phyloP scores from a whole-genome alignment of 192 early-diverging fungal species.

The Chytriomyces hyalinus region DNA sequence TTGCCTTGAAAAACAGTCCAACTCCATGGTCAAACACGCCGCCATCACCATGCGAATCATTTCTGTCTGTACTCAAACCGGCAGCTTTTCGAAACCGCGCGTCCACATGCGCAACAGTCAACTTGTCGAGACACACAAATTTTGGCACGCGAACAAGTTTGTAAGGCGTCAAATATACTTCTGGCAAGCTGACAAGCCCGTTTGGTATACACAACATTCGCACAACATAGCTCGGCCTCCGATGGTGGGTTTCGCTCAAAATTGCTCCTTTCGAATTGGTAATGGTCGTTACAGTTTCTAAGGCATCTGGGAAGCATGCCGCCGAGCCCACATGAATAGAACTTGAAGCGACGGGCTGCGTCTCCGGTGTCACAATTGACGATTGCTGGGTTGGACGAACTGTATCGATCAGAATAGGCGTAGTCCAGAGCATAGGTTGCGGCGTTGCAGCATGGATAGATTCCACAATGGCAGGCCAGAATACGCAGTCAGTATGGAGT shows the following conservation, averaged over 20 bases:
- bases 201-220: constrained; percentile 4
- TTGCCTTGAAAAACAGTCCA: background rate
- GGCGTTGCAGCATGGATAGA: background rate
- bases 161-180: constrained; percentile 17
- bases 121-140: background rate
- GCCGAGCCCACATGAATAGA: background rate
- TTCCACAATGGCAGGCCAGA: constrained; percentile 24
- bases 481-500: constrained; percentile 12
- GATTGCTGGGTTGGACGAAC: background rate
- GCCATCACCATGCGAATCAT: background rate
- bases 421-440: constrained; percentile 9
- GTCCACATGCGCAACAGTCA: constrained; percentile 3
- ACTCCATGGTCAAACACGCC: constrained; percentile 7
- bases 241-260: background rate
- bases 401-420: constrained; percentile 24
- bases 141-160: background rate
- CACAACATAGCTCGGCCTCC: constrained; percentile 3
- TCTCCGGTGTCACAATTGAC: no score
- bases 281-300: background rate
- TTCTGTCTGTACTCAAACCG: no score
- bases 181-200: background rate
- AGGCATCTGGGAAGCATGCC: constrained; percentile 4
- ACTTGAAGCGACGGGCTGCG: no score
- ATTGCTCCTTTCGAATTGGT: background rate
- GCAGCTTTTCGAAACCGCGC: background rate